phyloP scores from a whole-genome alignment of 2,329 filamentous ascomycete genomes.

The Botrytis fragariae region DNA sequence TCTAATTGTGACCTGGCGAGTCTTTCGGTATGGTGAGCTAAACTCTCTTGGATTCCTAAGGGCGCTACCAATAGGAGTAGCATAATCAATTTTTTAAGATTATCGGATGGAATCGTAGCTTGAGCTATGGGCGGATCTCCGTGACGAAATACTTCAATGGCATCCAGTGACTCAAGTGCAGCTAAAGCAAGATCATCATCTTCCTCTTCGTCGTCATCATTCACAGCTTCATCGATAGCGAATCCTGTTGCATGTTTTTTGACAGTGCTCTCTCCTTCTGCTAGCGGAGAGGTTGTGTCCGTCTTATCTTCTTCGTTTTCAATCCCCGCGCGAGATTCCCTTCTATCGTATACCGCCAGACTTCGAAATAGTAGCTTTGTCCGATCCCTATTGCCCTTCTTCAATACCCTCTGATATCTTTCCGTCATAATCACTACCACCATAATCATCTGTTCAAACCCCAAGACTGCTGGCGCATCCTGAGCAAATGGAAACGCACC shows the following conservation, averaged over 20 bases:
- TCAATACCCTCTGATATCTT: constrained; percentile 62
- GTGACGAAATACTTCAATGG: constrained; percentile 58
- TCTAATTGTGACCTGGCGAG: constrained; percentile 56
- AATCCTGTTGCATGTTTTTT: constrained; percentile 38
- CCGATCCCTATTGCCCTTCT: constrained; percentile 55
- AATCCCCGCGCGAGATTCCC: constrained; percentile 36
- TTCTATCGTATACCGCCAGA: constrained; percentile 67
- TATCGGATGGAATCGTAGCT: constrained; percentile 72
- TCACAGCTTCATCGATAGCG: constrained; percentile 45
- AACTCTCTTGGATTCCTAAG: constrained; percentile 60
- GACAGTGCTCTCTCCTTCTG: constrained; percentile 24
- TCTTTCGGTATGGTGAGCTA: constrained; percentile 59
- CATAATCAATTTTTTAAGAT: constrained; percentile 68
- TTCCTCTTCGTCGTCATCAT: constrained; percentile 47
- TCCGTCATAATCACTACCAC: constrained; percentile 71
- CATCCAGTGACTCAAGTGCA: constrained; percentile 66
- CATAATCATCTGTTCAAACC: constrained; percentile 68
- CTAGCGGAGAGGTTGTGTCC: background rate
- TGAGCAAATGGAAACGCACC: constrained; percentile 72
- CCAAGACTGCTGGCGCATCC: constrained; percentile 67
- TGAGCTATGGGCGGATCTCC: constrained; percentile 53
- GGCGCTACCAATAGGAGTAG: constrained; percentile 66
- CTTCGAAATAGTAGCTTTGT: constrained; percentile 68
- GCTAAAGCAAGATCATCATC: constrained; percentile 66
- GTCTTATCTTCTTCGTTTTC: constrained; percentile 17